Evolutionary conservation across 805 yeast species (phyloP).

Genomic region (Blastobotrys parvus): DNA sequence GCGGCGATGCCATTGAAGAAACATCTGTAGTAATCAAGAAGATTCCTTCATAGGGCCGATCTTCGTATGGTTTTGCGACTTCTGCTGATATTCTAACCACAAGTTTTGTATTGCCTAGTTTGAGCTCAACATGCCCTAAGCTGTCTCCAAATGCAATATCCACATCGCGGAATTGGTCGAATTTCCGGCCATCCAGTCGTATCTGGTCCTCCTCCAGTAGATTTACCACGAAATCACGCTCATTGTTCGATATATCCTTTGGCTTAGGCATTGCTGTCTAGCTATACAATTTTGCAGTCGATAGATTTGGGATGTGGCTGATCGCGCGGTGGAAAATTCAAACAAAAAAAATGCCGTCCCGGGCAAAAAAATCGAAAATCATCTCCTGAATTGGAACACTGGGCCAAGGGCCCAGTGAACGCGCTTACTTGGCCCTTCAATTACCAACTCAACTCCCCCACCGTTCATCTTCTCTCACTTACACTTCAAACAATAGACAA

Average conservation of each 20-base stretch:
- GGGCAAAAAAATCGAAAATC: too few species aligned
- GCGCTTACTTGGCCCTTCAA: too few species aligned
- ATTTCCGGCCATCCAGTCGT: constrained; percentile 61
- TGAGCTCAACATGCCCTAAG: constrained; percentile 73
- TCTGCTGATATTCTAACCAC: constrained; percentile 68
- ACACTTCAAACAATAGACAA: neutral
- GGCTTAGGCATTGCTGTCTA: constrained; percentile 54
- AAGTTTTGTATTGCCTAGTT: constrained; percentile 66
- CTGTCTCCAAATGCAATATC: constrained; percentile 50
- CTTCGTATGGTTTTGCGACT: constrained; percentile 73
- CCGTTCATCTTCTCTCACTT: neutral
- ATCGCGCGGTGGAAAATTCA: too few species aligned
- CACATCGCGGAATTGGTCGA: constrained; percentile 57
- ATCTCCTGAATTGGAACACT: too few species aligned
- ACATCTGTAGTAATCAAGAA: constrained; percentile 80
- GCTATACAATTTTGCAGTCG: too few species aligned
- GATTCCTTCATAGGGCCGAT: constrained; percentile 88
- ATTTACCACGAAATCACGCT: constrained; percentile 51
- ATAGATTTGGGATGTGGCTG: too few species aligned
- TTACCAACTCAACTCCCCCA: too few species aligned
- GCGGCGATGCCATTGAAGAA: constrained; percentile 82
- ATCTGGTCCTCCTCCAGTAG: constrained; percentile 45
- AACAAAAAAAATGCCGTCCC: too few species aligned
- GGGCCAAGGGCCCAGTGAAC: too few species aligned
- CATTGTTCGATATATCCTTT: constrained; percentile 55